Evolutionary conservation across 2,329 filamentous ascomycete species (phyloP), one percentile per base, ranked within the genome.

Genomic region (Lasiodiplodia theobromae): DNA sequence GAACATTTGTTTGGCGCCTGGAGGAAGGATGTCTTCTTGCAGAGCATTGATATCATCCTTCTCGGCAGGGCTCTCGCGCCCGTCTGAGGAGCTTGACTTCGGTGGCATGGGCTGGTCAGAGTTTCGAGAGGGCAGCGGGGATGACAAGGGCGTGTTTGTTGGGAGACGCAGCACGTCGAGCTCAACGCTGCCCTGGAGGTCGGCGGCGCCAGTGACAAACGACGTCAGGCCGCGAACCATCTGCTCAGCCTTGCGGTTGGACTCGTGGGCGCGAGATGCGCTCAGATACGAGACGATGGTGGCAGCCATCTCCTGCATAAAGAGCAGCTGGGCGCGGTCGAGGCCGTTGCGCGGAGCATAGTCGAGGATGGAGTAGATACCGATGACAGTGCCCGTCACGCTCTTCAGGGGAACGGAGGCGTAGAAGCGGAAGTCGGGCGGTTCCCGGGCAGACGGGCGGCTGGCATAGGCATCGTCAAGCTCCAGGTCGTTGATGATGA

Each of bases 151-250:
- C 4, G 62, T n/a, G 1, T 44, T 16, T 2, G n/a, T 18, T 3
- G 25, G 58, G 8, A 4, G 7, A 11, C 25, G 40, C 5, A 40
- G 40, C 40, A 34, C 25, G 10, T 62, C 58, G 4, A 62, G 58
- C 25, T 62, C 40, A 4, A 5, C 25, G 11, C 2, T 49, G 11
- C 10, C 37, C 72, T 71, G 25, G 14, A 62, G 25, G 25, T 62
- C 58, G 25, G 58, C 38, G 6, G 40, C 58, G 14, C 62, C 62
- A 0, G 62, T 65, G 5, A 60, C 44, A 52, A 79, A 79, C 0
- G 74, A 76, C 3, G 76, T 70, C 0, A 79, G 73, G 1, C 76
- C 77, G 10, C 77, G 73, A 3, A 73, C 75, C 64, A 79, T 73
- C 23, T 72, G 71, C 54, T 79, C 76, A 4, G 76, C 74, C 11